Evolutionary conservation across 768 basidiomycete species (phyloP).

Genomic region (Pleurotus tuber-regium): DNA sequence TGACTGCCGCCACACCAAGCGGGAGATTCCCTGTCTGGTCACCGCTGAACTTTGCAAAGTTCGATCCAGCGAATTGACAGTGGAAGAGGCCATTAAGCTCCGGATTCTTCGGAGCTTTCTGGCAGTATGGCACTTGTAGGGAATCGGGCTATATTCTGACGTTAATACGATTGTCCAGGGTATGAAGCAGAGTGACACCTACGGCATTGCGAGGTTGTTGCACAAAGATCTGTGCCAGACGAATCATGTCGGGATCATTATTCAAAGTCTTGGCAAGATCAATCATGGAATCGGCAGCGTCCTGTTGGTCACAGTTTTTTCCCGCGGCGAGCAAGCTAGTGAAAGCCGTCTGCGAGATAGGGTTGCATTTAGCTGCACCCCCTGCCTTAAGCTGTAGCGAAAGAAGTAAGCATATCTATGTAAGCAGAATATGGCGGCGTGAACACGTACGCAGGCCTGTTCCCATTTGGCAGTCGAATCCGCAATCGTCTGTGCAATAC

Average conservation of each 20-base stretch:
- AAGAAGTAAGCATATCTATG: neutral
- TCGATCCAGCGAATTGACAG: conserved; percentile 43
- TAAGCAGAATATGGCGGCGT: neutral
- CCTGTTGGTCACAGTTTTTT: conserved; percentile 42
- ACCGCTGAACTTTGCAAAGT: conserved; percentile 40
- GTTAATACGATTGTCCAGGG: too few species aligned
- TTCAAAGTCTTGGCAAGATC: conserved; percentile 42
- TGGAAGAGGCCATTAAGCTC: conserved; percentile 55
- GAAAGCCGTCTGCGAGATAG: conserved; percentile 42
- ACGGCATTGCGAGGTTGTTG: conserved; percentile 52
- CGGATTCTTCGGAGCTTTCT: conserved; percentile 42
- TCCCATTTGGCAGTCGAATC: conserved; percentile 50
- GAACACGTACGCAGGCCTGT: conserved; percentile 45
- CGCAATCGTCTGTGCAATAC: conserved; percentile 46
- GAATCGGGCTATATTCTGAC: conserved; percentile 41
- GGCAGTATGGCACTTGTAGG: conserved; percentile 48
- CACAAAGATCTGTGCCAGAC: conserved; percentile 43
- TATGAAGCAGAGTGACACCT: conserved; percentile 16
- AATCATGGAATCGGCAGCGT: conserved; percentile 48
- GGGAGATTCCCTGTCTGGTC: conserved; percentile 44
- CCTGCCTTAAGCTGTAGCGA: conserved; percentile 36
- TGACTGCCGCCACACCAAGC: conserved; percentile 37
- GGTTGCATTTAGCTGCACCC: conserved; percentile 45
- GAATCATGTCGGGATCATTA: conserved; percentile 42
- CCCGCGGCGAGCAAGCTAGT: conserved; percentile 44